Conservation (phyloP, 2,329 filamentous ascomycete genomes). For the Penicillium paneum region DNA sequence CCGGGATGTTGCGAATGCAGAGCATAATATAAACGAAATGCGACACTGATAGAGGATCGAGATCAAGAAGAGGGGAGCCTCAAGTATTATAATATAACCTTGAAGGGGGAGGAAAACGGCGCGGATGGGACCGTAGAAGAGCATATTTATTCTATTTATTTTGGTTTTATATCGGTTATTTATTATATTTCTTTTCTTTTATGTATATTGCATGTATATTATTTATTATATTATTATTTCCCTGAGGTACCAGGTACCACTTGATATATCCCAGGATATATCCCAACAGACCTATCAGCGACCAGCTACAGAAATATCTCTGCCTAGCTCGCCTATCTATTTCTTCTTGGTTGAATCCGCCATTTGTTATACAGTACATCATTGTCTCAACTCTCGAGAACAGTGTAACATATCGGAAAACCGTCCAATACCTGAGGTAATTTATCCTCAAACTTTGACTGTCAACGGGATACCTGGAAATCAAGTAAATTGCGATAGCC, state of each 20-base stretch:
- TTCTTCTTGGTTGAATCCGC: neutral
- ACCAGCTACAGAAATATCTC: neutral
- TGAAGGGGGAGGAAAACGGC: conserved; percentile 20
- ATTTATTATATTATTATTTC: conserved; percentile 5
- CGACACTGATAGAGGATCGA: conserved; percentile 6
- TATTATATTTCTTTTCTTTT: neutral
- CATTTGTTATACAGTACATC: neutral
- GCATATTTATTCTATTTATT: neutral
- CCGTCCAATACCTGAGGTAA: neutral
- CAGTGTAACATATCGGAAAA: conserved; percentile 1
- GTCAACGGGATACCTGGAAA: neutral
- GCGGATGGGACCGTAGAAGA: conserved; percentile 16
- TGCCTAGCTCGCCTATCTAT: neutral
- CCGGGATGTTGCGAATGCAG: conserved; percentile 16
- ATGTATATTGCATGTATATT: conserved; percentile 1
- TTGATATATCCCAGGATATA: neutral
- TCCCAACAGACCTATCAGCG: neutral
- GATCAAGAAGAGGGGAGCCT: conserved; percentile 10
- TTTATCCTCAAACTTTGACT: neutral
- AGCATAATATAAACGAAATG: conserved; percentile 17
- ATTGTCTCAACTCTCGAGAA: neutral
- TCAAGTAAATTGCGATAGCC: conserved; percentile 20
- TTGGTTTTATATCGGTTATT: neutral
- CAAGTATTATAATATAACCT: conserved; percentile 8
- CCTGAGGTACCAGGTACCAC: conserved; percentile 2